These are phyloP conservation scores for Pezicula neosporulosa DNA, from an alignment of 2,329 filamentous ascomycete genomes.

Conservation along the genomic window DNA sequence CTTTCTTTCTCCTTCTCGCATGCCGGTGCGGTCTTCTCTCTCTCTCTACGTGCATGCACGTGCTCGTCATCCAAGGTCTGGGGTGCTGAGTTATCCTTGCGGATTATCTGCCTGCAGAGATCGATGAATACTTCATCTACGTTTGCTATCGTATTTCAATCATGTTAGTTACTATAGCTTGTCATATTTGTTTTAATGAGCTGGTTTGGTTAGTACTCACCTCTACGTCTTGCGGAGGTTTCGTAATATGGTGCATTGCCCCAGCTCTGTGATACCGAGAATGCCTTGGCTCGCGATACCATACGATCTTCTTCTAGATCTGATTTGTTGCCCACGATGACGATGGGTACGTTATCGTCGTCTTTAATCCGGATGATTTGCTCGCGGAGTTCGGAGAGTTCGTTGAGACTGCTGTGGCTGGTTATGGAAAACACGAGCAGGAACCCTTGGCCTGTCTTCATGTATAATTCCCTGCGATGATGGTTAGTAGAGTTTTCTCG, in stretches of 20 bases:
- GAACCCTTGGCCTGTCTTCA: conserved; percentile 74
- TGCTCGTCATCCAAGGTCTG: background rate
- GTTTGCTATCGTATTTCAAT: conserved; percentile 39
- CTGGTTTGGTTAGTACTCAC: conserved; percentile 13
- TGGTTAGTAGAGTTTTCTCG: background rate
- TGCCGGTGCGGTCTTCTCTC: background rate
- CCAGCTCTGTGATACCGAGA: conserved; percentile 65
- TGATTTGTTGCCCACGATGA: conserved; percentile 72
- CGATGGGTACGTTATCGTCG: conserved; percentile 65
- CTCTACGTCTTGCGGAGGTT: conserved; percentile 61
- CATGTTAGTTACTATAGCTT: background rate
- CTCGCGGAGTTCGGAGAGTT: conserved; percentile 68
- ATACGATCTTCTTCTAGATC: conserved; percentile 70
- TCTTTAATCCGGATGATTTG: conserved; percentile 73
- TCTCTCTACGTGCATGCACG: background rate
- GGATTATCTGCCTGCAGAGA: conserved; percentile 64
- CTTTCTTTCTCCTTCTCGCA: background rate
- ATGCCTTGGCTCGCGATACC: conserved; percentile 61
- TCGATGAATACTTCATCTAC: conserved; percentile 71
- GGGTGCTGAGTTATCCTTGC: conserved; percentile 42
- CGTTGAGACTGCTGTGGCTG: conserved; percentile 62
- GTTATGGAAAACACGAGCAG: conserved; percentile 74
- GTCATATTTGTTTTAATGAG: background rate
- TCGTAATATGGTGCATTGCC: conserved; percentile 73
- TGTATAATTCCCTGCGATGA: conserved; percentile 58